These are phyloP conservation scores for Botryosphaeria dothidea DNA, from an alignment of 2,329 filamentous ascomycete species.

Conservation along the genomic window DNA sequence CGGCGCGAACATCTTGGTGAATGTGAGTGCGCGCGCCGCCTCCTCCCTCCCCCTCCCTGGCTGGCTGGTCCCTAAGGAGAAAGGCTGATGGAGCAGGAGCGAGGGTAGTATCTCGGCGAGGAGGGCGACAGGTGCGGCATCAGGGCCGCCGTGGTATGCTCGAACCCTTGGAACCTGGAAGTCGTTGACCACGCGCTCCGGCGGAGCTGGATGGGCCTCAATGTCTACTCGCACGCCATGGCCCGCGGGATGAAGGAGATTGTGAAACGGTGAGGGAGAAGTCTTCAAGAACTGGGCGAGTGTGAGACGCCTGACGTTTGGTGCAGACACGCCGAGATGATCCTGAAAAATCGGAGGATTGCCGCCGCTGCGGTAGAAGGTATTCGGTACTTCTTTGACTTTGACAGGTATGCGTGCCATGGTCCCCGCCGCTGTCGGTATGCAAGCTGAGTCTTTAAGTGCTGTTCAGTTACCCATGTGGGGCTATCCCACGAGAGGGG, in stretches of 20 bases:
- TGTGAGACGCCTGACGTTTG: neutral
- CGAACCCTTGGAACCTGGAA: slow-evolving; percentile 77
- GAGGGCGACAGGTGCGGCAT: slow-evolving; percentile 70
- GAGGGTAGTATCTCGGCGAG: slow-evolving; percentile 76
- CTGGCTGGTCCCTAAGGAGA: too few species aligned
- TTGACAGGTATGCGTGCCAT: slow-evolving; percentile 60
- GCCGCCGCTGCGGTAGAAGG: slow-evolving; percentile 66
- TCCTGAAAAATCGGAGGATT: slow-evolving; percentile 68
- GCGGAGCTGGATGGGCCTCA: slow-evolving; percentile 59
- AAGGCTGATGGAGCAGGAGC: neutral
- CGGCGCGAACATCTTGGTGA: slow-evolving; percentile 87
- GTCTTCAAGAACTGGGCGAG: slow-evolving; percentile 28
- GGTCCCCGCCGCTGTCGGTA: neutral
- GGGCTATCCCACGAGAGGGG: slow-evolving; percentile 87
- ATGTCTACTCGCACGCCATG: slow-evolving; percentile 66
- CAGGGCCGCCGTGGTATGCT: slow-evolving; percentile 65
- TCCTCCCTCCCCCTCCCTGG: too few species aligned
- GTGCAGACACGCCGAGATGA: slow-evolving; percentile 57
- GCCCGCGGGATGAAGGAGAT: slow-evolving; percentile 66
- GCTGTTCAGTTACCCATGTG: slow-evolving; percentile 68
- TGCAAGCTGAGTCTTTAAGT: slow-evolving; percentile 28
- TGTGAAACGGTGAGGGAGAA: slow-evolving; percentile 10
- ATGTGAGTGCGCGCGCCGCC: slow-evolving; percentile 62
- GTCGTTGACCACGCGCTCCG: slow-evolving; percentile 63
- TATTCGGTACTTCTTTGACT: slow-evolving; percentile 77